phyloP scores from a whole-genome alignment of 2,329 filamentous ascomycete species.

The Hymenoscyphus infarciens region DNA sequence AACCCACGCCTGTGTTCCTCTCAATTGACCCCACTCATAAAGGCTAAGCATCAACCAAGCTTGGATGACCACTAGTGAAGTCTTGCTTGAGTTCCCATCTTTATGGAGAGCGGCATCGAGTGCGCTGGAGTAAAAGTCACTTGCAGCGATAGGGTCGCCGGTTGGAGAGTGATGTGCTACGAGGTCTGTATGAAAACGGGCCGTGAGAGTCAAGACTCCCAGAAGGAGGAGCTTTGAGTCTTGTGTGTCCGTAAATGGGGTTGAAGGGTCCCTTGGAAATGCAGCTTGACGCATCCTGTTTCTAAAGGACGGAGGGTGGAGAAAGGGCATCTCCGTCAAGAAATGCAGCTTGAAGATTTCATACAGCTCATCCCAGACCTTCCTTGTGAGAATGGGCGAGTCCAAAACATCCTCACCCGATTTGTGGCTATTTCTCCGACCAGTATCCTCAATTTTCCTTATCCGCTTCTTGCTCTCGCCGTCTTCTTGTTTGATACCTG shows the following conservation, averaged over 20 bases:
- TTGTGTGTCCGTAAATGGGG: slow-evolving; percentile 29
- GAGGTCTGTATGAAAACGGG: slow-evolving; percentile 62
- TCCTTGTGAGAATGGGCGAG: slow-evolving; percentile 56
- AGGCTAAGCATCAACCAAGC: slow-evolving; percentile 67
- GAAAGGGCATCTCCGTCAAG: slow-evolving; percentile 67
- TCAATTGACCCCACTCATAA: slow-evolving; percentile 67
- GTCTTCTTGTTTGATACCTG: slow-evolving; percentile 32
- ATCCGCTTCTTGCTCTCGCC: slow-evolving; percentile 47
- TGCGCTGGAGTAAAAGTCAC: slow-evolving; percentile 61
- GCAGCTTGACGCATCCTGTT: slow-evolving; percentile 46
- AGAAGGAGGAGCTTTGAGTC: slow-evolving; percentile 58
- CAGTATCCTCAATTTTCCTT: slow-evolving; percentile 38
- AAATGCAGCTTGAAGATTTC: slow-evolving; percentile 69
- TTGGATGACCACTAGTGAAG: slow-evolving; percentile 60
- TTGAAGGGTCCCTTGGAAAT: slow-evolving; percentile 32
- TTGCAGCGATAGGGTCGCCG: slow-evolving; percentile 52
- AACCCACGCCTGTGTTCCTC: slow-evolving; percentile 60
- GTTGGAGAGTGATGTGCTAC: slow-evolving; percentile 44
- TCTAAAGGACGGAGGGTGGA: slow-evolving; percentile 63
- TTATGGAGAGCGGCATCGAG: slow-evolving; percentile 46
- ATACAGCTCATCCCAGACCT: slow-evolving; percentile 66
- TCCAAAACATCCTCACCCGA: slow-evolving; percentile 59
- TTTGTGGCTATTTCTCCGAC: slow-evolving; percentile 34
- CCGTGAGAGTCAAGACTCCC: slow-evolving; percentile 65
- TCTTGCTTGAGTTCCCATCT: slow-evolving; percentile 43